Percentiles rank a stretch among this genome's conserved stretches.
Evolutionary conservation across 352 stramenopile genomes (phyloP).

Genomic region (Plasmopara muralis): DNA sequence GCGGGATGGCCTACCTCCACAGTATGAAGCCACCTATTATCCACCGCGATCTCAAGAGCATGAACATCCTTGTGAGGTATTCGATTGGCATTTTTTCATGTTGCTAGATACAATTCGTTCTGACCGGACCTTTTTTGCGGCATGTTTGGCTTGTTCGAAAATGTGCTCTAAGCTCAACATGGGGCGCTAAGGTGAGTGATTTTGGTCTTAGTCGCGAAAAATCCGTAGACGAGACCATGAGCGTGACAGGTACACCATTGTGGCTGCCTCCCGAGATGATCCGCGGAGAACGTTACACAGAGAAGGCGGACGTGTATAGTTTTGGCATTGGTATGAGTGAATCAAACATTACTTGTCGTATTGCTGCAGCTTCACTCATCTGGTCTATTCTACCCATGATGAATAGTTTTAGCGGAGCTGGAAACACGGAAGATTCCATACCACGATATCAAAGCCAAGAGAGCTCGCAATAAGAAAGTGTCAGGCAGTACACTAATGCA

Average conservation of each 20-base stretch:
- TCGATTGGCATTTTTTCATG: constrained; percentile 8
- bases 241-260: constrained; percentile 73
- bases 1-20: constrained; percentile 97
- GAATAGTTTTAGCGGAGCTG: constrained; percentile 71
- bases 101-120: constrained; percentile 6
- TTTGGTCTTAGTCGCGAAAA: constrained; percentile 97
- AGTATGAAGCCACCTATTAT: constrained; percentile 97
- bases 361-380: constrained; percentile 6
- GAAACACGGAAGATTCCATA: constrained; percentile 85
- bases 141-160: no score
- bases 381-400: constrained; percentile 1
- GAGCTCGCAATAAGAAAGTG: constrained; percentile 78
- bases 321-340: constrained; percentile 67
- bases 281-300: constrained; percentile 79
- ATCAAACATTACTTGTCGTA: not conserved
- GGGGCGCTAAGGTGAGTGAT: constrained; percentile 93
- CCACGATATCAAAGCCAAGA: constrained; percentile 82
- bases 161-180: constrained; percentile 50
- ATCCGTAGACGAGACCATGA: constrained; percentile 94
- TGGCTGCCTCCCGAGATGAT: constrained; percentile 88
- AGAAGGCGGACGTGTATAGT: constrained; percentile 86
- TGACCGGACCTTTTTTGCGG: constrained; percentile 10
- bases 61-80: constrained; percentile 86
- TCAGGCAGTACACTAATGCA: constrained; percentile 83
- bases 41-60: constrained; percentile 96